phyloP scores from a whole-genome alignment of 768 basidiomycete genomes.

The Naganishia friedmannii region DNA sequence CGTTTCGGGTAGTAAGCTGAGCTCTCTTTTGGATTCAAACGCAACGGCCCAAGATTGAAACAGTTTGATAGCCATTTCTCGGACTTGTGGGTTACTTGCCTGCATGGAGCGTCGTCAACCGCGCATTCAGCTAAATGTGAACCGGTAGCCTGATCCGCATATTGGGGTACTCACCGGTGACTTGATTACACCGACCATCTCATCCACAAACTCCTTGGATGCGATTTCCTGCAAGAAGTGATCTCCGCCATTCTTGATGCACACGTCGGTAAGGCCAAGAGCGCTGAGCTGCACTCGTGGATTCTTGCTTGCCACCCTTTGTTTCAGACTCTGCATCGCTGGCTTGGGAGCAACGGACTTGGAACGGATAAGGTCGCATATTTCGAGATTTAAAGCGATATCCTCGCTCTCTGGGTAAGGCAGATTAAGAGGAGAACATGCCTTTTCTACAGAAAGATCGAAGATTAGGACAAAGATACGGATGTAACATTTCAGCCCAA shows the following conservation, averaged over 20 bases:
- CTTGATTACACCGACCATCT: constrained; percentile 82
- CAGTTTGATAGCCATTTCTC: constrained; percentile 68
- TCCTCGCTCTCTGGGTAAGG: constrained; percentile 61
- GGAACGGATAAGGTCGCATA: constrained; percentile 93
- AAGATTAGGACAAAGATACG: background rate
- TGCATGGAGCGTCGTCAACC: constrained; percentile 21
- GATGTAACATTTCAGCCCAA: background rate
- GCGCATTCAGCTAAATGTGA: background rate
- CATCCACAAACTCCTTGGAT: constrained; percentile 89
- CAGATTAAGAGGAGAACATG: constrained; percentile 50
- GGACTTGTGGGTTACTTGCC: constrained; percentile 74
- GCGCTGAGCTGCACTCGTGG: constrained; percentile 88
- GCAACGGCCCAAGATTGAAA: constrained; percentile 94
- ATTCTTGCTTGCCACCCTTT: constrained; percentile 86
- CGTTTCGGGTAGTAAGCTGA: constrained; percentile 72
- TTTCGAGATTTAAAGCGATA: constrained; percentile 88
- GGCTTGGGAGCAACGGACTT: constrained; percentile 80
- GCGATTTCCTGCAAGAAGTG: constrained; percentile 78
- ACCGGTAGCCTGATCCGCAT: background rate
- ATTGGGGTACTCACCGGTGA: constrained; percentile 56
- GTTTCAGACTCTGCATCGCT: constrained; percentile 83
- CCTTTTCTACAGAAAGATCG: constrained; percentile 43
- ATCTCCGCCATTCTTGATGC: constrained; percentile 96
- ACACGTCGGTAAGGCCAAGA: constrained; percentile 82
- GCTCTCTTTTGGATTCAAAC: constrained; percentile 72